Percentiles rank a stretch among this genome's conserved stretches.
These are phyloP conservation scores for Chlamydomonas sp. DNA, from an alignment of 139 green algal genomes.

Conservation along the genomic window DNA sequence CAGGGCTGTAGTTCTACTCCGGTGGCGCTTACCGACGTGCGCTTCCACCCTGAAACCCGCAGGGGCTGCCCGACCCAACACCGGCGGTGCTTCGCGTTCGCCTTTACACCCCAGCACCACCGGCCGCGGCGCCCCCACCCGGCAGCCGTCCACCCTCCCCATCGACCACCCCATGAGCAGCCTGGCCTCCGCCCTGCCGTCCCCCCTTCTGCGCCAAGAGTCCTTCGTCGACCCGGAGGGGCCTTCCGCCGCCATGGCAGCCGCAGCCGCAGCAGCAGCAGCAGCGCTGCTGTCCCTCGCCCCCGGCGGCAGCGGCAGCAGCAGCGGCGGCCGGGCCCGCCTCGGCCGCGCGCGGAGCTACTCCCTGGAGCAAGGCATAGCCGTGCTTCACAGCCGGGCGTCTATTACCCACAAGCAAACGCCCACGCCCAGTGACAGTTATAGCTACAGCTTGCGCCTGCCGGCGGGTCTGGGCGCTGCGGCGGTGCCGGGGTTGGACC, in stretches of 20 bases:
- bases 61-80: too few species aligned
- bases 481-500: not conserved
- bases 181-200: not conserved
- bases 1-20: too few species aligned
- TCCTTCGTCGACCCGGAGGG: slow-evolving; percentile 19
- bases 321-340: not conserved
- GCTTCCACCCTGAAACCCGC: too few species aligned
- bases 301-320: not conserved
- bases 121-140: too few species aligned
- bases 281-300: slow-evolving; percentile 17
- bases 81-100: too few species aligned
- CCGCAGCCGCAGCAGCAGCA: slow-evolving; percentile 9
- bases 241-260: slow-evolving; percentile 16
- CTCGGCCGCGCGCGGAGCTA: not conserved
- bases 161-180: not conserved
- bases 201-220: not conserved
- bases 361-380: not conserved
- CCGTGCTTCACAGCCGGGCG: too few species aligned
- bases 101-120: too few species aligned
- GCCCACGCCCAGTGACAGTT: not conserved
- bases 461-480: not conserved
- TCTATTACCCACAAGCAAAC: not conserved
- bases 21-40: too few species aligned
- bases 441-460: slow-evolving; percentile 11
- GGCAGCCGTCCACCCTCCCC: too few species aligned